These are phyloP conservation scores for Monilinia polystroma DNA, from an alignment of 2,329 filamentous ascomycete genomes.

Conservation along the genomic window DNA sequence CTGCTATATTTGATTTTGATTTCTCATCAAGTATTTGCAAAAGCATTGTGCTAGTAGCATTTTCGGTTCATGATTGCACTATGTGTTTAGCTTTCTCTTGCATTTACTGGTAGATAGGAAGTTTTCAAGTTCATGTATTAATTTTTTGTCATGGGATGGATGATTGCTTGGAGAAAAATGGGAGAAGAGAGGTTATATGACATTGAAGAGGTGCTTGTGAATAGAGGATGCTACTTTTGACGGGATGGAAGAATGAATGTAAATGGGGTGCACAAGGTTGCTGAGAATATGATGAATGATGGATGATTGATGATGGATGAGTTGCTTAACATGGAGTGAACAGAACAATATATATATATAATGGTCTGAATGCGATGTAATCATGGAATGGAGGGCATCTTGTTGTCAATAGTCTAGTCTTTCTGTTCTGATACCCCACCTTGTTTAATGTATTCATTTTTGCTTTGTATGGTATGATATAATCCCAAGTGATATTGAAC, in stretches of 20 bases:
- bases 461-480: no score
- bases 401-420: background rate
- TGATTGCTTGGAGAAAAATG: background rate
- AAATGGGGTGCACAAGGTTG: background rate
- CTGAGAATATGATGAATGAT: background rate
- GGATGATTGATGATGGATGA: background rate
- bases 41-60: background rate
- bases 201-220: background rate
- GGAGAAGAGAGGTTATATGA: background rate
- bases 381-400: background rate
- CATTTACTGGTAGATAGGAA: conserved; percentile 2
- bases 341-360: background rate
- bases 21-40: background rate
- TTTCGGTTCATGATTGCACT: background rate
- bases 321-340: no score
- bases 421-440: background rate
- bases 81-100: background rate
- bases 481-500: no score
- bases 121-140: background rate
- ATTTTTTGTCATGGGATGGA: conserved; percentile 3
- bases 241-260: background rate
- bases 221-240: background rate
- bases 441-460: no score
- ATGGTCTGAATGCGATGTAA: background rate
- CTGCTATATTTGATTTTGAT: background rate